These are phyloP conservation scores for Tricholoma sp. DNA, from an alignment of 768 basidiomycete genomes.

Conservation along the genomic window DNA sequence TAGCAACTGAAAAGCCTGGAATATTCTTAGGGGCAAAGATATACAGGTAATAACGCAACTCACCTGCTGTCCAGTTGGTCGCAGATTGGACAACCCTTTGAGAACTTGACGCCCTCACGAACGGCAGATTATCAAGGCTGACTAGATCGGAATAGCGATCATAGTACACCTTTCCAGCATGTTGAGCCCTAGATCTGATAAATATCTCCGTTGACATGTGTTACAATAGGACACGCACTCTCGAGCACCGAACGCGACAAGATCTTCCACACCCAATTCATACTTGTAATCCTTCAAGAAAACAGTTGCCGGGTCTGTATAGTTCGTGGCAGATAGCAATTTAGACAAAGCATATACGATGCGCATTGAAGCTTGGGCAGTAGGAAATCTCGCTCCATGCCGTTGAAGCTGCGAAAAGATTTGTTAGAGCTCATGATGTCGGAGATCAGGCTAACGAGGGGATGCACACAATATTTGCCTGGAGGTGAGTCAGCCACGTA, in stretches of 20 bases:
- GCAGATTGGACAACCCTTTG: constrained; percentile 63
- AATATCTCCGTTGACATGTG: neutral
- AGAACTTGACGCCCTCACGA: constrained; percentile 42
- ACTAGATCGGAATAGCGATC: constrained; percentile 50
- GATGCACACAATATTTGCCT: constrained; percentile 59
- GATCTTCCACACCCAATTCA: constrained; percentile 47
- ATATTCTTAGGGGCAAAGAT: neutral
- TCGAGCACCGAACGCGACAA: constrained; percentile 62
- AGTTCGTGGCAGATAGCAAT: constrained; percentile 42
- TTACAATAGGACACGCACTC: constrained; percentile 41
- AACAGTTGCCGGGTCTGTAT: constrained; percentile 39
- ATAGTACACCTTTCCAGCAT: constrained; percentile 48
- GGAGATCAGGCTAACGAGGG: constrained; percentile 3
- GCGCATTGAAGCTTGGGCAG: constrained; percentile 34
- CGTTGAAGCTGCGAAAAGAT: constrained; percentile 57
- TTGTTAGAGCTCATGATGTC: neutral
- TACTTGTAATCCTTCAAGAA: constrained; percentile 60
- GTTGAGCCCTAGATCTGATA: constrained; percentile 24
- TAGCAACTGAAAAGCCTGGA: constrained; percentile 58
- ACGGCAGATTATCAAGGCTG: constrained; percentile 39
- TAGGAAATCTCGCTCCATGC: constrained; percentile 79
- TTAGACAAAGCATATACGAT: constrained; percentile 50
- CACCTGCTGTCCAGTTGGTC: constrained; percentile 66
- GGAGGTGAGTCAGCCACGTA: neutral
- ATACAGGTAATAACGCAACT: neutral